Conservation (phyloP, 495 filamentous ascomycete genomes). For the Polyplosphaeria fusca region DNA sequence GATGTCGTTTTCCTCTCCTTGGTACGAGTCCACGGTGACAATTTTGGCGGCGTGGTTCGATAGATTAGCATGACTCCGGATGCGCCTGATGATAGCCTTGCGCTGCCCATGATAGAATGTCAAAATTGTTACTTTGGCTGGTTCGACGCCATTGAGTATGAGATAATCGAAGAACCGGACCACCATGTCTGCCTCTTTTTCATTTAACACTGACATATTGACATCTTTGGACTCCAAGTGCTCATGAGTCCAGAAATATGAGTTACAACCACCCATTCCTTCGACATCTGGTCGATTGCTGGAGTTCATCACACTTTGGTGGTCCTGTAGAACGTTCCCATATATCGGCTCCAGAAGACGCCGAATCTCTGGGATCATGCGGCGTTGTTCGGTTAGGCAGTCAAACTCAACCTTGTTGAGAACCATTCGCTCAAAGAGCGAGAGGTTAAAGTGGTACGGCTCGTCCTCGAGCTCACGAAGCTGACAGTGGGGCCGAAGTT, state of each 20-base stretch:
- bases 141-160: constrained; percentile 57
- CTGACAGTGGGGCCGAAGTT: constrained; percentile 63
- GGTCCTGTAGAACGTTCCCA: constrained; percentile 60
- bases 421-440: constrained; percentile 75
- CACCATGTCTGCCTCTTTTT: constrained; percentile 74
- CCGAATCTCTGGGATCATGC: constrained; percentile 73
- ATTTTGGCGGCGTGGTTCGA: constrained; percentile 55
- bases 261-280: constrained; percentile 72
- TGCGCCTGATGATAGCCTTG: constrained; percentile 54
- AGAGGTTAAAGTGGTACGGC: constrained; percentile 64
- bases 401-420: constrained; percentile 63
- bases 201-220: constrained; percentile 68
- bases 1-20: constrained; percentile 91
- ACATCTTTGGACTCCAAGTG: constrained; percentile 65
- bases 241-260: constrained; percentile 69
- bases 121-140: constrained; percentile 70
- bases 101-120: constrained; percentile 88
- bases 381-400: constrained; percentile 59
- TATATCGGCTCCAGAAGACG: constrained; percentile 66
- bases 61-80: constrained; percentile 54
- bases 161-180: constrained; percentile 70
- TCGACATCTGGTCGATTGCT: constrained; percentile 58
- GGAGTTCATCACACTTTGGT: constrained; percentile 56
- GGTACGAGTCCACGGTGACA: constrained; percentile 85
- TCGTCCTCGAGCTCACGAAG: constrained; percentile 52